Evolutionary conservation across 2,329 filamentous ascomycete genomes (phyloP).

Genomic region (Biscogniauxia sp.): DNA sequence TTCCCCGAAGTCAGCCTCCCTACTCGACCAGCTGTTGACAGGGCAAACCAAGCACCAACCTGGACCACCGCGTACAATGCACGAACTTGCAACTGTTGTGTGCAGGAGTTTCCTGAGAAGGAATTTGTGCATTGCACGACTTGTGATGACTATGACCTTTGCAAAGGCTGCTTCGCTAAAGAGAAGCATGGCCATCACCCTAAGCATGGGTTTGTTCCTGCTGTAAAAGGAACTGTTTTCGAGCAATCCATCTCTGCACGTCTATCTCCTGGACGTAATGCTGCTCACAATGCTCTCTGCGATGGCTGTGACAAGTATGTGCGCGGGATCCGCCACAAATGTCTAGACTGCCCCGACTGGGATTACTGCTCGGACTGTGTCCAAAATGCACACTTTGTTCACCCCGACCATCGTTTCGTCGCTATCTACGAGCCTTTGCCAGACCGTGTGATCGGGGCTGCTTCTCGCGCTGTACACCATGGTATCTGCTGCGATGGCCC

Average conservation of each 20-base stretch:
- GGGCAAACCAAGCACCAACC: neutral
- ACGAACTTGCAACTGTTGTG: slow-evolving; percentile 69
- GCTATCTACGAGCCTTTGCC: slow-evolving; percentile 74
- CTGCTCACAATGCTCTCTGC: slow-evolving; percentile 83
- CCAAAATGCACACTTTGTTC: slow-evolving; percentile 62
- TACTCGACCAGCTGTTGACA: slow-evolving; percentile 13
- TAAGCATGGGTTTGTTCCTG: slow-evolving; percentile 74
- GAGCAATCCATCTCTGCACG: slow-evolving; percentile 61
- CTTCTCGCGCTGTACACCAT: slow-evolving; percentile 58
- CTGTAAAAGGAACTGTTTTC: slow-evolving; percentile 61
- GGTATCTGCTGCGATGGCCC: slow-evolving; percentile 96
- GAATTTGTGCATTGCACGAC: slow-evolving; percentile 81
- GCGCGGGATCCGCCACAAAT: slow-evolving; percentile 90
- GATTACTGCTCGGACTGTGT: slow-evolving; percentile 86
- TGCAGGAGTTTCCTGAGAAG: slow-evolving; percentile 68
- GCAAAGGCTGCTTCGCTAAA: slow-evolving; percentile 73
- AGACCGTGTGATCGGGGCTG: slow-evolving; percentile 37
- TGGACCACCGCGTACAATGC: slow-evolving; percentile 17
- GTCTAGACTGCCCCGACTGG: slow-evolving; percentile 94
- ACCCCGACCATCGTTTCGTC: slow-evolving; percentile 84
- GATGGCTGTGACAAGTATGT: slow-evolving; percentile 92
- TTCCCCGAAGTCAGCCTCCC: slow-evolving; percentile 14
- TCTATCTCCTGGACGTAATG: slow-evolving; percentile 76
- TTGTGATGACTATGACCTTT: slow-evolving; percentile 92
- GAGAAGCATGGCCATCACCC: slow-evolving; percentile 89